Evolutionary conservation across 208 protist genomes (phyloP).

Genomic region (Trypanosoma vivax): DNA sequence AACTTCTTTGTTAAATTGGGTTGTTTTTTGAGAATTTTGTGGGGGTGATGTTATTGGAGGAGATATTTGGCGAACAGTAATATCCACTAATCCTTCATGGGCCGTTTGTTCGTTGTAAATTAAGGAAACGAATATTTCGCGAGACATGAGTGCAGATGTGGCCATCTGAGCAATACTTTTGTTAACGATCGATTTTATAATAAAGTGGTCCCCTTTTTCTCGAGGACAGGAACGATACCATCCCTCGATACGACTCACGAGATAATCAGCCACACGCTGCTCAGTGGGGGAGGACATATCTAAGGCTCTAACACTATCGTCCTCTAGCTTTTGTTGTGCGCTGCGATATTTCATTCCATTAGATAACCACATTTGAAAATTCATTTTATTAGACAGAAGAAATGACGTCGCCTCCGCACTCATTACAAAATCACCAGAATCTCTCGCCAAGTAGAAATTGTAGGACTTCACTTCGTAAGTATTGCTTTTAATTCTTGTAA

Average conservation of each 20-base stretch:
- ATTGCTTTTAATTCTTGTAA: conserved; percentile 25
- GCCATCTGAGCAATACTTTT: conserved; percentile 5
- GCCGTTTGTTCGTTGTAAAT: neutral
- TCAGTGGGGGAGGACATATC: conserved; percentile 1
- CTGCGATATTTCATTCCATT: conserved; percentile 43
- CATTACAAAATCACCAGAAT: conserved; percentile 30
- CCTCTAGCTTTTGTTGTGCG: conserved; percentile 22
- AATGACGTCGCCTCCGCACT: conserved; percentile 32
- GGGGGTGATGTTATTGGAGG: no score
- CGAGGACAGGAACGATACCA: conserved; percentile 18
- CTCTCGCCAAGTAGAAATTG: conserved; percentile 68
- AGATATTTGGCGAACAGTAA: conserved; percentile 2
- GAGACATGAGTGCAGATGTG: conserved; percentile 1
- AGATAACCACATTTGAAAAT: conserved; percentile 63
- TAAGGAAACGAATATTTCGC: conserved; percentile 8
- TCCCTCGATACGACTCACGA: conserved; percentile 18
- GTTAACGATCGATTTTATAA: conserved; percentile 9
- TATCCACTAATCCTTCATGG: neutral
- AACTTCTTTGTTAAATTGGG: conserved; percentile 4
- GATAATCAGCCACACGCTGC: conserved; percentile 2
- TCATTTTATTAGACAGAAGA: conserved; percentile 34
- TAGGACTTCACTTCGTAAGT: conserved; percentile 63
- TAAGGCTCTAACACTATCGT: neutral
- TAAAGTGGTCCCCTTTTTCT: neutral
- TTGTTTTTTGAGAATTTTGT: no score